Conservation (phyloP, 1,284 basidiomycete genomes). For the Cryptococcus sp. region DNA sequence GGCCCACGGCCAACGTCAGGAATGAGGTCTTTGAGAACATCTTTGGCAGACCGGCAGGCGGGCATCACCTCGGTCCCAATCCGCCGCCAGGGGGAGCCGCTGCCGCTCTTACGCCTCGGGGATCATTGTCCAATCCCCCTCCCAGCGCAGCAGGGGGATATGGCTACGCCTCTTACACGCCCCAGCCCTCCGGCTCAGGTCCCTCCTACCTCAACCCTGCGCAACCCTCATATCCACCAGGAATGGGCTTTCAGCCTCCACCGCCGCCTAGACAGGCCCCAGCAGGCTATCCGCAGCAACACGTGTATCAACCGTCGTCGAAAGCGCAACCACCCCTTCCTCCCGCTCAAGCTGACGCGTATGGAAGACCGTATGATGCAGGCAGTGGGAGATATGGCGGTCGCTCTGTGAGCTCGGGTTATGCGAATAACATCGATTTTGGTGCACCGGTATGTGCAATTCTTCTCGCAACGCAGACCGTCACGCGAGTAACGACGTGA, state of each 20-base stretch:
- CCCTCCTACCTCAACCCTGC: constrained; percentile 28
- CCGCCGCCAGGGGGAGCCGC: constrained; percentile 11
- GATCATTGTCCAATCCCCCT: constrained; percentile 5
- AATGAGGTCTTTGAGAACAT: constrained; percentile 54
- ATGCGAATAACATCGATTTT: constrained; percentile 8
- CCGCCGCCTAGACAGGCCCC: constrained; percentile 11
- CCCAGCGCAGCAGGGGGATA: constrained; percentile 13
- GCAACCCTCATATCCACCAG: constrained; percentile 34
- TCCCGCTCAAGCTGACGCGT: constrained; percentile 5
- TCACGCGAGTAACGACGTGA: too few species aligned
- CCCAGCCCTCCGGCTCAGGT: constrained; percentile 3
- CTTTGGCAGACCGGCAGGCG: constrained; percentile 51
- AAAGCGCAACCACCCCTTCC: constrained; percentile 3
- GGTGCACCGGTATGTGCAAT: constrained; percentile 12
- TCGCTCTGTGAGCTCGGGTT: constrained; percentile 8
- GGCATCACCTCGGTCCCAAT: constrained; percentile 42
- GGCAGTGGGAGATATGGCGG: constrained; percentile 11
- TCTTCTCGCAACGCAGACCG: not conserved
- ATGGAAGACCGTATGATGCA: constrained; percentile 11
- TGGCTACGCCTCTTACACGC: constrained; percentile 10
- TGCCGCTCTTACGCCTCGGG: constrained; percentile 8
- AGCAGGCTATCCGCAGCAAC: constrained; percentile 3
- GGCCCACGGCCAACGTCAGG: constrained; percentile 28
- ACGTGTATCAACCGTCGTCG: constrained; percentile 9
- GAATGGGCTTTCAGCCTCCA: constrained; percentile 12